Percentiles rank a stretch among this genome's conserved stretches.
Evolutionary conservation across 2,329 filamentous ascomycete genomes (phyloP).

Genomic region (Fusarium annulatum): DNA sequence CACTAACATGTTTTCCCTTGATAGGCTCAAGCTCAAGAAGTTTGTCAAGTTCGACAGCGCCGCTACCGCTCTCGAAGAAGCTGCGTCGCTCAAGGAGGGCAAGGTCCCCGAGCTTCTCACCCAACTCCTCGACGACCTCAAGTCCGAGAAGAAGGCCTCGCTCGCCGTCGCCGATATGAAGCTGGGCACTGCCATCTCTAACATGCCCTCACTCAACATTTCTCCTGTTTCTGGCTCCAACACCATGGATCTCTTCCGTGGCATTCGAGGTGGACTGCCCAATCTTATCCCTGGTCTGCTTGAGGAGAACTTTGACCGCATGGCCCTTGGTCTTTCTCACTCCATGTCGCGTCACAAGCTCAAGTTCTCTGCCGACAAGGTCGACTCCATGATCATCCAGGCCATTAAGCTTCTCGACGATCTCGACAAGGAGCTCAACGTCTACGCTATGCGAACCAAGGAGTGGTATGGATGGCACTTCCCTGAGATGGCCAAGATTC

Average conservation of each 20-base stretch:
- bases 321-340: constrained; percentile 96
- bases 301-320: constrained; percentile 88
- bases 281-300: constrained; percentile 90
- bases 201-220: constrained; percentile 88
- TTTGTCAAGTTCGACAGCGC: constrained; percentile 98
- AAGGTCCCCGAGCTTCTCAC: constrained; percentile 92
- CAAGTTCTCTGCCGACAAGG: constrained; percentile 98
- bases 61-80: constrained; percentile 88
- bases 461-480: constrained; percentile 99
- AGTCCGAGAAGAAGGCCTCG: constrained; percentile 97
- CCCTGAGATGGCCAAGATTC: constrained; percentile 95
- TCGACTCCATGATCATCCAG: constrained; percentile 99
- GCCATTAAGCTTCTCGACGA: constrained; percentile 94
- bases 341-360: constrained; percentile 97
- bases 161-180: constrained; percentile 94
- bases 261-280: constrained; percentile 89
- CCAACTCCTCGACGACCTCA: constrained; percentile 85
- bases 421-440: constrained; percentile 98
- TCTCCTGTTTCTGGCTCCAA: constrained; percentile 75
- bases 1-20: constrained; percentile 11
- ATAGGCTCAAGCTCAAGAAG: constrained; percentile 91
- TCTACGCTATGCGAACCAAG: constrained; percentile 98
- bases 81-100: constrained; percentile 87
- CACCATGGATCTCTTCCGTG: constrained; percentile 86
- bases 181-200: constrained; percentile 90